Percentiles rank a stretch among this genome's conserved stretches.
Evolutionary conservation across 371 early-diverging fungal species (phyloP).

Genomic region (Rhizopus stolonifer): DNA sequence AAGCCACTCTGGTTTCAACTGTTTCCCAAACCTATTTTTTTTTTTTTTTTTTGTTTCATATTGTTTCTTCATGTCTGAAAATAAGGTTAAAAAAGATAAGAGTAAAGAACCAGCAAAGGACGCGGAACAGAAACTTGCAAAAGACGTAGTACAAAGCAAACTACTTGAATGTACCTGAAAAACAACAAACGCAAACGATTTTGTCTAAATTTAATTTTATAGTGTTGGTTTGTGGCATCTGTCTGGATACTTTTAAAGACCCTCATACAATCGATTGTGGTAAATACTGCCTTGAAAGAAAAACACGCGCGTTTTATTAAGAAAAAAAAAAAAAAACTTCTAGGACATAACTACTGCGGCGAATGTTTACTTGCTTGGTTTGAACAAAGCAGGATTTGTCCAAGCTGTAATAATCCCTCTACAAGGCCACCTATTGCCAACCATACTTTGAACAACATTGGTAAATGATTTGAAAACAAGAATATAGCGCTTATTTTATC

Average conservation of each 20-base stretch:
- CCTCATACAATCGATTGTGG: constrained; percentile 8
- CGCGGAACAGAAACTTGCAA: background rate
- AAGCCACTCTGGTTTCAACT: background rate
- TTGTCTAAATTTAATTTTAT: background rate
- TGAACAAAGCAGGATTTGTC: constrained; percentile 6
- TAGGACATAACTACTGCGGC: constrained; percentile 16
- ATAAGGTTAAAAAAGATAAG: background rate
- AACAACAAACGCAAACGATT: too few relatives aligned
- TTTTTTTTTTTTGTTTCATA: background rate
- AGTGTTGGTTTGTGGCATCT: constrained; percentile 7
- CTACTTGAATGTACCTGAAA: background rate
- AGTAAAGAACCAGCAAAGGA: background rate
- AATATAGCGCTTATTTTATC: background rate
- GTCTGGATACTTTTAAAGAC: constrained; percentile 1
- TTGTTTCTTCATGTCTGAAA: background rate
- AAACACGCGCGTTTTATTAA: too few relatives aligned
- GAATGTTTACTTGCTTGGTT: constrained; percentile 11
- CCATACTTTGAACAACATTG: constrained; percentile 6
- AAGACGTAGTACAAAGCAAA: background rate
- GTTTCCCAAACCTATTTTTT: background rate
- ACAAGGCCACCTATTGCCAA: constrained; percentile 9
- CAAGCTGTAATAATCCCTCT: constrained; percentile 7
- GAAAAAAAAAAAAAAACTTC: background rate
- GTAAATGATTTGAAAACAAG: background rate
- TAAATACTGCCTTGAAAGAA: background rate